Conservation (phyloP, 129 eudicot genomes). For the Arctium lappa region DNA sequence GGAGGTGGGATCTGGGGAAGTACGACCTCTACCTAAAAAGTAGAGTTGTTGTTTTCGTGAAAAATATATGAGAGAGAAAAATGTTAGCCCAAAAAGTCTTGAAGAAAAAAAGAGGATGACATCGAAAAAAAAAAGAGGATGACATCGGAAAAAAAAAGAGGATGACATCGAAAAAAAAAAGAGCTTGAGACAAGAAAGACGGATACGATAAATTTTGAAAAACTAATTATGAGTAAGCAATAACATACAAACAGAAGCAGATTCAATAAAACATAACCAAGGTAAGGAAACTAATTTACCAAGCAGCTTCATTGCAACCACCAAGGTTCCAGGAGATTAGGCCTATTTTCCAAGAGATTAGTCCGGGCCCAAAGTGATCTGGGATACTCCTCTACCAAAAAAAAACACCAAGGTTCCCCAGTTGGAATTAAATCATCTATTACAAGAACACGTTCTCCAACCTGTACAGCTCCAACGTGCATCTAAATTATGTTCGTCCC, state of each 20-base stretch:
- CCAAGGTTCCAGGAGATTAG: slow-evolving; percentile 79
- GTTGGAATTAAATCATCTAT: slow-evolving; percentile 89
- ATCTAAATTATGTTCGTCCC: slow-evolving; percentile 88
- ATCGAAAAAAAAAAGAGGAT: too few relatives aligned
- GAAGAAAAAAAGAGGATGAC: background rate
- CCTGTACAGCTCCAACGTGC: slow-evolving; percentile 92
- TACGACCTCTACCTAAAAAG: too few relatives aligned
- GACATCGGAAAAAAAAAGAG: too few relatives aligned
- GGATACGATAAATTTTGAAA: too few relatives aligned
- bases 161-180: background rate
- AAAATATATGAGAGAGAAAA: background rate
- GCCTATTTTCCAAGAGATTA: too few relatives aligned
- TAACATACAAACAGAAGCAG: too few relatives aligned
- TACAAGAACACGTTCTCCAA: slow-evolving; percentile 69
- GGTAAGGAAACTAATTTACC: slow-evolving; percentile 36
- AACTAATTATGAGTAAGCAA: too few relatives aligned
- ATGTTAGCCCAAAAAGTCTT: too few relatives aligned
- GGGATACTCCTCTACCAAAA: too few relatives aligned
- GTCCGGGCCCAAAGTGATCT: too few relatives aligned
- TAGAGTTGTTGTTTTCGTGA: background rate
- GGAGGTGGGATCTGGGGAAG: too few relatives aligned
- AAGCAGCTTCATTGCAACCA: slow-evolving; percentile 75
- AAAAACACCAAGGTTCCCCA: too few relatives aligned
- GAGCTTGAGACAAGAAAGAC: background rate
- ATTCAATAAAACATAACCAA: background rate